A percentile compares a stretch with the other conserved stretches of the same genome.
Conservation (phyloP, 2,329 filamentous ascomycete species). For the Pleomassaria siparia region DNA sequence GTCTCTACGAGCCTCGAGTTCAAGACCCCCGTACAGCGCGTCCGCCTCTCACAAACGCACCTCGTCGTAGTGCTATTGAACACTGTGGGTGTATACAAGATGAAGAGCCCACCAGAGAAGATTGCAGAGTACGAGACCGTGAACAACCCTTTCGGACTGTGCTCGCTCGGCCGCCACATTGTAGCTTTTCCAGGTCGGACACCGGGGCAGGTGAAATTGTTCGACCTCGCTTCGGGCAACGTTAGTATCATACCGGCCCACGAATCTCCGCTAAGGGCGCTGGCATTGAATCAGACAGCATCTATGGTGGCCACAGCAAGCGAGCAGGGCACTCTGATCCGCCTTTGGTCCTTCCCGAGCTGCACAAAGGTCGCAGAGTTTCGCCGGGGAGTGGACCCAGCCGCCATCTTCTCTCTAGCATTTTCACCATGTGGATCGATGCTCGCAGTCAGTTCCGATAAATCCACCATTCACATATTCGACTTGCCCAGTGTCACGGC, state of each 20-base stretch:
- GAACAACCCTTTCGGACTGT: constrained; percentile 79
- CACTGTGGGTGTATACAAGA: constrained; percentile 77
- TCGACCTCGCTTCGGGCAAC: constrained; percentile 74
- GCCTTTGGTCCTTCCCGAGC: constrained; percentile 78
- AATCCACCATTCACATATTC: constrained; percentile 92
- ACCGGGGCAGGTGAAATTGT: constrained; percentile 83
- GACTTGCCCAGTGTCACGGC: constrained; percentile 62
- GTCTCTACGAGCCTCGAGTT: constrained; percentile 77
- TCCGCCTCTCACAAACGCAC: constrained; percentile 73
- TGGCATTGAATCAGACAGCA: constrained; percentile 78
- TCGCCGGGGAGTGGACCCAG: constrained; percentile 83
- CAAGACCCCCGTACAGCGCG: constrained; percentile 75
- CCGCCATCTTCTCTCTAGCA: constrained; percentile 81
- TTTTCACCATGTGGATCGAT: constrained; percentile 81
- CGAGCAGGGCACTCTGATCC: constrained; percentile 87
- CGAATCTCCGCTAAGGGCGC: constrained; percentile 72
- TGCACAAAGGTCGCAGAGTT: constrained; percentile 82
- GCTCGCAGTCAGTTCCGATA: constrained; percentile 92
- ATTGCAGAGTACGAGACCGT: constrained; percentile 80
- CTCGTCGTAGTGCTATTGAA: constrained; percentile 82
- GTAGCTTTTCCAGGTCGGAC: constrained; percentile 88
- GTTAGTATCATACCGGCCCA: constrained; percentile 95
- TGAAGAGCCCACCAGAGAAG: constrained; percentile 70
- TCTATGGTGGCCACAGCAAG: constrained; percentile 86
- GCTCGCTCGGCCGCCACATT: constrained; percentile 71